These are phyloP conservation scores for Dendrostoma leiphaemia DNA, from an alignment of 2,329 filamentous ascomycete species.

Conservation along the genomic window DNA sequence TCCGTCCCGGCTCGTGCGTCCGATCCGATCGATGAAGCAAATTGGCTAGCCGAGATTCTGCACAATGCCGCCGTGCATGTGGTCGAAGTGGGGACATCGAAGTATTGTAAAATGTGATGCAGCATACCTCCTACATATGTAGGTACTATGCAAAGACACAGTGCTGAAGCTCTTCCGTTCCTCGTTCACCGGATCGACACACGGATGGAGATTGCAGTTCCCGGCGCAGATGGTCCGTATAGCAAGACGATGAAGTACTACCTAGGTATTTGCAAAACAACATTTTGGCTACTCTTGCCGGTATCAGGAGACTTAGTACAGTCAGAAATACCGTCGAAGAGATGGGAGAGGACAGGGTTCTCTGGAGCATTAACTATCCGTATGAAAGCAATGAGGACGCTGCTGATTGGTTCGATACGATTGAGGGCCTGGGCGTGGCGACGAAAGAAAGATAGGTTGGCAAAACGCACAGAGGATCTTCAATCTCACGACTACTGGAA, in stretches of 20 bases:
- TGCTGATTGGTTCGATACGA: conserved; percentile 40
- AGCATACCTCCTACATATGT: no score
- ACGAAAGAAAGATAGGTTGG: conserved; percentile 39
- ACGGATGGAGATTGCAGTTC: neutral
- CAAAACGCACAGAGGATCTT: conserved; percentile 42
- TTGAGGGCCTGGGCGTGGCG: conserved; percentile 25
- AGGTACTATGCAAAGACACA: no score
- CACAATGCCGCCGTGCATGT: no score
- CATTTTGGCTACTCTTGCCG: neutral
- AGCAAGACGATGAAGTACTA: neutral
- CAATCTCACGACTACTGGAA: no score
- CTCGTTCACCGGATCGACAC: neutral
- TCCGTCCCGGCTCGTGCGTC: no score
- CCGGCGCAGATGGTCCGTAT: neutral
- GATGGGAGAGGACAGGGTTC: conserved; percentile 46
- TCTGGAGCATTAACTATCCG: conserved; percentile 54
- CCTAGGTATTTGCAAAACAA: neutral
- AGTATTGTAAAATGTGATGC: no score
- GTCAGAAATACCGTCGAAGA: conserved; percentile 48
- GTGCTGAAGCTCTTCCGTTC: neutral
- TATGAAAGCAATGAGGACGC: conserved; percentile 45
- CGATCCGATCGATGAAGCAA: no score
- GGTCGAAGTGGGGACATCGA: no score
- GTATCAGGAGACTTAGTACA: conserved; percentile 26
- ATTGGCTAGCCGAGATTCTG: no score